Conservation (phyloP, 2,329 filamentous ascomycete genomes). For the Aspergillus flavus region DNA sequence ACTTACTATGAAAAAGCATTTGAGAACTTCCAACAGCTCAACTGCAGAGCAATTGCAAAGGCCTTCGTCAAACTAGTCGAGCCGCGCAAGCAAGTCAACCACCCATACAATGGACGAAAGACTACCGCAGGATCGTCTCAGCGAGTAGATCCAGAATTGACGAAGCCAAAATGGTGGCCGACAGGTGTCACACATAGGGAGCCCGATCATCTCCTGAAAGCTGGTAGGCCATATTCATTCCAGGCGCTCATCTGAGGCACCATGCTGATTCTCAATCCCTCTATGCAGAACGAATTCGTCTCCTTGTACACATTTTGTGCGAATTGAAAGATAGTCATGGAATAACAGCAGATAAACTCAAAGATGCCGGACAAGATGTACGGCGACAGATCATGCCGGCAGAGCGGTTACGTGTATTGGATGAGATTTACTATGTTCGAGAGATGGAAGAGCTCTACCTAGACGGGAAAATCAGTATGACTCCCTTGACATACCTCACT, state of each 20-base stretch:
- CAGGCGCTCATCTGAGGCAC: background rate
- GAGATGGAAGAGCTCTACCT: conserved; percentile 42
- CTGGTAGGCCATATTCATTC: conserved; percentile 33
- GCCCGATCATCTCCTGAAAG: conserved; percentile 48
- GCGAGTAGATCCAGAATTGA: conserved; percentile 40
- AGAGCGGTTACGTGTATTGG: conserved; percentile 40
- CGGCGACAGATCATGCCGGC: conserved; percentile 39
- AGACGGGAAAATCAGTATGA: conserved; percentile 40
- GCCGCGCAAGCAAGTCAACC: conserved; percentile 47
- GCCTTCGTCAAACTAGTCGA: conserved; percentile 47
- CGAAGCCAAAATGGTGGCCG: conserved; percentile 46
- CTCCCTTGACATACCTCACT: background rate
- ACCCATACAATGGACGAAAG: conserved; percentile 48
- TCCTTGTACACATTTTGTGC: conserved; percentile 45
- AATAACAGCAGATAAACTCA: conserved; percentile 41
- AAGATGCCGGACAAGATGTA: conserved; percentile 44
- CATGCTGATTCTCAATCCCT: background rate
- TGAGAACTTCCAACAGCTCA: conserved; percentile 44
- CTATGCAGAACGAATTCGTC: conserved; percentile 38
- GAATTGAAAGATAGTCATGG: conserved; percentile 38
- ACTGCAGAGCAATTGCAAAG: conserved; percentile 46
- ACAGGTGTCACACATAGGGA: conserved; percentile 45
- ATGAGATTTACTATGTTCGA: conserved; percentile 45
- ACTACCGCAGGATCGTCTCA: conserved; percentile 24
- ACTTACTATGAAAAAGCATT: conserved; percentile 44